phyloP scores from a whole-genome alignment of 2,329 filamentous ascomycete genomes.

The Claviceps africana region DNA sequence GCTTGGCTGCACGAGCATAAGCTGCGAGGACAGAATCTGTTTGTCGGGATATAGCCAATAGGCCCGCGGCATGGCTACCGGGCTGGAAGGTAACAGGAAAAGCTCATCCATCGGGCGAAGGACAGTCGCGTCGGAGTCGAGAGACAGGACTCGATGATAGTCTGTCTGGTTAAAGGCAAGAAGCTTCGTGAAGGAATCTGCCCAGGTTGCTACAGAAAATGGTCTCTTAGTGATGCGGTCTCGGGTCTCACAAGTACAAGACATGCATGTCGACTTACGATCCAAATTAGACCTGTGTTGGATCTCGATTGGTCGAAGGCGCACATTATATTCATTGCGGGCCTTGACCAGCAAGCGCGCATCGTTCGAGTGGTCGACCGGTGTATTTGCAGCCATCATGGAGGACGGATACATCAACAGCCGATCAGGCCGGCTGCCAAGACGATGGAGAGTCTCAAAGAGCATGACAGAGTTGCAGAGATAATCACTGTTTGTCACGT shows the following conservation, averaged over 20 bases:
- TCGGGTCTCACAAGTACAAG: neutral
- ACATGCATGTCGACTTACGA: slow-evolving; percentile 1
- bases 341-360: slow-evolving; percentile 26
- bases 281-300: neutral
- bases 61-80: slow-evolving; percentile 54
- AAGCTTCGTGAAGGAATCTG: slow-evolving; percentile 52
- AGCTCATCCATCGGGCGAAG: slow-evolving; percentile 54
- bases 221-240: neutral
- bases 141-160: slow-evolving; percentile 35
- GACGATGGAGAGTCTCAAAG: slow-evolving; percentile 28
- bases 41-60: slow-evolving; percentile 50
- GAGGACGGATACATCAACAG: slow-evolving; percentile 31
- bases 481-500: slow-evolving; percentile 32
- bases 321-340: slow-evolving; percentile 30
- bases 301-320: slow-evolving; percentile 23
- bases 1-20: slow-evolving; percentile 47
- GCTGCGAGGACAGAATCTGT: slow-evolving; percentile 40
- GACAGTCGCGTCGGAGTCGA: slow-evolving; percentile 50
- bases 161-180: slow-evolving; percentile 53
- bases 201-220: slow-evolving; percentile 35
- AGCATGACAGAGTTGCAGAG: slow-evolving; percentile 38
- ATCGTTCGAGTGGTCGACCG: slow-evolving; percentile 14
- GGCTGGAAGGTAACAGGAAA: slow-evolving; percentile 48
- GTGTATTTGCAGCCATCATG: slow-evolving; percentile 21
- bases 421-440: slow-evolving; percentile 29